Evolutionary conservation across 176 grass and related monocot genomes (phyloP).

Genomic region (Bothriochloa decipiens): DNA sequence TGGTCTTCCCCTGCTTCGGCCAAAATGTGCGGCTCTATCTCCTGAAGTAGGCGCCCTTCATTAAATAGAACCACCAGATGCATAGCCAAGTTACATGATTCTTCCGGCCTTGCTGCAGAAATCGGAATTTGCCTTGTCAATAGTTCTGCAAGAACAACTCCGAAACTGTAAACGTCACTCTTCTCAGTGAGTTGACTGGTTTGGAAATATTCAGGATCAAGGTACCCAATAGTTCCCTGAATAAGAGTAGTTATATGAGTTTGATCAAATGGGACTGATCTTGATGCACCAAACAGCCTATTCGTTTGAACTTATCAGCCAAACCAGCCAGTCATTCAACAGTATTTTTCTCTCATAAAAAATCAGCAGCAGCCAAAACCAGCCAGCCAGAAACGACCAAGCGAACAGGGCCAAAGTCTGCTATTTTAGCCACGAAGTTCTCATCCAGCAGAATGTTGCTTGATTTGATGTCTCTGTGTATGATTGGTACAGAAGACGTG

Average conservation of each 20-base stretch:
- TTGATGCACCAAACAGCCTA: conserved; percentile 64
- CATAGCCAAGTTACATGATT: conserved; percentile 52
- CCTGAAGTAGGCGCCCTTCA: conserved; percentile 39
- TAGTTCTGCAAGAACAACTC: conserved; percentile 61
- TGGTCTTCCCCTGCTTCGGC: conserved; percentile 53
- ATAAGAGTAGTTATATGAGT: conserved; percentile 68
- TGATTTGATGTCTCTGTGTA: conserved; percentile 70
- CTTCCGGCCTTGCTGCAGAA: conserved; percentile 39
- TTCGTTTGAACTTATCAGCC: too few relatives aligned
- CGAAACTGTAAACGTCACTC: conserved; percentile 70
- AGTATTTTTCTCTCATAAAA: too few relatives aligned
- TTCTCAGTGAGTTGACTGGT: conserved; percentile 52
- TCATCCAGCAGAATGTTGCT: conserved; percentile 60
- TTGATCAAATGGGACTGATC: conserved; percentile 56
- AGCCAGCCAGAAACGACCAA: too few relatives aligned
- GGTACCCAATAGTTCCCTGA: conserved; percentile 62
- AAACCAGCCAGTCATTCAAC: too few relatives aligned
- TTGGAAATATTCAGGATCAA: conserved; percentile 67
- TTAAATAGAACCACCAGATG: conserved; percentile 40
- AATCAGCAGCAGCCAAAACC: too few relatives aligned
- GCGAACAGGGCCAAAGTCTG: too few relatives aligned
- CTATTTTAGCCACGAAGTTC: conserved; percentile 56
- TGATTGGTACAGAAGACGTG: conserved; percentile 43
- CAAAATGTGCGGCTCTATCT: conserved; percentile 45
- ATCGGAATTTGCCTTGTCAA: conserved; percentile 56